Percentiles rank a stretch among this genome's conserved stretches.
Evolutionary conservation across 2,329 filamentous ascomycete species (phyloP).

Genomic region (Colletotrichum tropicale): DNA sequence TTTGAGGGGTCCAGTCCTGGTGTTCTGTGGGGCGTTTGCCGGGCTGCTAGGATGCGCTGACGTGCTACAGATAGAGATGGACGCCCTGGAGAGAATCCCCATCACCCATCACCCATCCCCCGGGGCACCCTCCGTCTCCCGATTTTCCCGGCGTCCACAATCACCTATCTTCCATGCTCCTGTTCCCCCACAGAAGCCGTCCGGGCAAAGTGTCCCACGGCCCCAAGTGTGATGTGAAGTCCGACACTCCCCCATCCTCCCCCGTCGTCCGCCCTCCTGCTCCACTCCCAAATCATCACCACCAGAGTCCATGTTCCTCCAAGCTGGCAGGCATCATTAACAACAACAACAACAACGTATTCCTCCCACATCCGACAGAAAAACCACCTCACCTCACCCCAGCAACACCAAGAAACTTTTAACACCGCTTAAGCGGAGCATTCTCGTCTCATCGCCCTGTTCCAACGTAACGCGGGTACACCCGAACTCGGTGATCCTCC

Average conservation of each 20-base stretch:
- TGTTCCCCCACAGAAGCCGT: neutral
- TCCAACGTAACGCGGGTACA: neutral
- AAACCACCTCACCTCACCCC: neutral
- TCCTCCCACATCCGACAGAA: neutral
- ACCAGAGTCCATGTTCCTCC: neutral
- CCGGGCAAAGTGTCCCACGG: too few species aligned
- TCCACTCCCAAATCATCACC: neutral
- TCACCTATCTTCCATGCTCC: neutral
- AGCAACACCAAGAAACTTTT: neutral
- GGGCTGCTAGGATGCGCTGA: neutral
- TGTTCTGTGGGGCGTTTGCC: neutral
- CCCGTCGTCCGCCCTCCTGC: neutral
- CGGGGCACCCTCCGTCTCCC: neutral
- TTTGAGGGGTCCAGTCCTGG: neutral
- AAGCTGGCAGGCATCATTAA: neutral
- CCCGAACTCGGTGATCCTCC: neutral
- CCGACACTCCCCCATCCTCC: neutral
- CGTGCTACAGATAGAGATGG: neutral
- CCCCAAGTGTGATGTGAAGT: neutral
- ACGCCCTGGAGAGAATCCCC: neutral
- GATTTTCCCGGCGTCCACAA: neutral
- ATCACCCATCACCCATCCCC: neutral
- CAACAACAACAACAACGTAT: neutral
- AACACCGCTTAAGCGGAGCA: neutral
- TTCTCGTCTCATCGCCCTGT: neutral